Base-by-base conservation (phyloP, 345 rosid genomes). In the Eucalyptus microcorys region DNA sequence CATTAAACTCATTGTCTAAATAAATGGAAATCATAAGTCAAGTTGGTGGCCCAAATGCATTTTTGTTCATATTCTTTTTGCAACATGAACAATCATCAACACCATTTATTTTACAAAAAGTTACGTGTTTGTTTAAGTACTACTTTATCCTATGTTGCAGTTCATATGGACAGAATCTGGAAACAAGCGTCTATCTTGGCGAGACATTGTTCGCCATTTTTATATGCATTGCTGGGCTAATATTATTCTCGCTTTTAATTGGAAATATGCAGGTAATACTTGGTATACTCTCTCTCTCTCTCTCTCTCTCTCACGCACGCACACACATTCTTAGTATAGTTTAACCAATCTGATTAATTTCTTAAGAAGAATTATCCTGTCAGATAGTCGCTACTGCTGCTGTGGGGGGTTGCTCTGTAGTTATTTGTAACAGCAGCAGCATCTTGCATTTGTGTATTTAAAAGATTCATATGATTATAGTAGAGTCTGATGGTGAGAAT, bases 181-280 rank as follows among this genome's bases (percentile, higher is more conserved):
- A 92, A 87, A 98, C 99, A 22, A 98, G 94, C 49, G 92, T 92
- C 34, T 96, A 94, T 76, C 89, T 94, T 14, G 97, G 98, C 43
- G 99, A 97, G 92, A 98, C 95, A 26, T 0, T 96, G 30, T 96
- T 97, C 87, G 95, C 97, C 89, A 94, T 96, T 64, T 88, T 94
- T 66, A 94, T 94, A 55, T 94, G 98, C 88, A 92, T 97, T 81
- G 53, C 92, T 57, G 99, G 99, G 76, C 91, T 96, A 87, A 91
- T 96, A 87, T 92, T 98, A 49, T 95, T 95, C 66, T 93, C 99
- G 37, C 97, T 96, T 86, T 88, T 98, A 91, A 95, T 98, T 27
- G 99, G 99, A 89, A 97, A 97, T 92, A 97, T 97, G 99, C 98
- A 98, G 97, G 99, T 98, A 92, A 81, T 45, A 14, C 71, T 68